A percentile compares a stretch with the other conserved stretches of the same genome.
phyloP scores from a whole-genome alignment of 2,329 filamentous ascomycete genomes.

The Tolypocladium inflatum region DNA sequence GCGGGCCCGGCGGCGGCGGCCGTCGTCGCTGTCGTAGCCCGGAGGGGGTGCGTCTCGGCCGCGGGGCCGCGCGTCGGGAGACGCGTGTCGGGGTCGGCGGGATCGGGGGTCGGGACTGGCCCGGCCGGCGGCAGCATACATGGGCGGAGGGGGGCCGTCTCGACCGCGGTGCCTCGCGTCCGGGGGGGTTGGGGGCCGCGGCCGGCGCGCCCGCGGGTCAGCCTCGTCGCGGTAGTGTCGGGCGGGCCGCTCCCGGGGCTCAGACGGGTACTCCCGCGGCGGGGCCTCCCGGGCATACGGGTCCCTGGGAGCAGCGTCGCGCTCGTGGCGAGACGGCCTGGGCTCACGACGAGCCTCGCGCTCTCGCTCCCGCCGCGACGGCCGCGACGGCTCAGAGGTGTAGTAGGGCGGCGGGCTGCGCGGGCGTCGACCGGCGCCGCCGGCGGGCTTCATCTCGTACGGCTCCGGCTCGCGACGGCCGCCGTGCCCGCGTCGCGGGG shows the following conservation, averaged over 20 bases:
- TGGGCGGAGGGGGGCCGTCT: conserved; percentile 4
- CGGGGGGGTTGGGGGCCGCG: conserved; percentile 8
- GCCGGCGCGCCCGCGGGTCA: conserved; percentile 9
- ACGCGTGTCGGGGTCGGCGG: neutral
- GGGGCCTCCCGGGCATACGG: neutral
- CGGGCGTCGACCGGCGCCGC: conserved; percentile 1
- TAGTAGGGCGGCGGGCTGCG: conserved; percentile 7
- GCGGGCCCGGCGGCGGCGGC: conserved; percentile 9
- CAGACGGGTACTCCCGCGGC: neutral
- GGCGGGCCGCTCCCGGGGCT: neutral
- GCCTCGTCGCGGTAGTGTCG: conserved; percentile 4
- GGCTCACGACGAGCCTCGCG: conserved; percentile 1
- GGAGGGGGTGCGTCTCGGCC: neutral
- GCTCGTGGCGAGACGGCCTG: neutral
- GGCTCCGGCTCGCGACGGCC: conserved; percentile 3
- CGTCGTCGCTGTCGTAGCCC: conserved; percentile 10
- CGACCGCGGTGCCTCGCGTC: conserved; percentile 8
- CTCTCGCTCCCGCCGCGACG: neutral
- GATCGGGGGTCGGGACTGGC: neutral
- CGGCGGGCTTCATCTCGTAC: neutral
- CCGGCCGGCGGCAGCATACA: neutral
- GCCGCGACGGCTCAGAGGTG: conserved; percentile 1
- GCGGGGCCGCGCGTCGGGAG: conserved; percentile 2
- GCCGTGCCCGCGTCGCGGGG: conserved; percentile 4
- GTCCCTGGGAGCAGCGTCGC: neutral